Evolutionary conservation across 2,329 filamentous ascomycete species (phyloP).

Genomic region (Bipolaris oryzae): DNA sequence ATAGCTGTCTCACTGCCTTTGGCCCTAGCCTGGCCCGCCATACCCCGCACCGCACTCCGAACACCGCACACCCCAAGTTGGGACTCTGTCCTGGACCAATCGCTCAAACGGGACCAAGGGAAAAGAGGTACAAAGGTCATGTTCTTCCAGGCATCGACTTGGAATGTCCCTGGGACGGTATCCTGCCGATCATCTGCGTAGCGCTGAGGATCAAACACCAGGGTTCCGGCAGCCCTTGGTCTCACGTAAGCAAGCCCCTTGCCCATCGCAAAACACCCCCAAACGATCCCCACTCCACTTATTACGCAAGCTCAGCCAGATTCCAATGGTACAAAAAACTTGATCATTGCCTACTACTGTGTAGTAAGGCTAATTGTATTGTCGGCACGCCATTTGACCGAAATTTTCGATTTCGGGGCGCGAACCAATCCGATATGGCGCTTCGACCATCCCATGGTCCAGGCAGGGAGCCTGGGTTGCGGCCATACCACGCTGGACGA

Average conservation of each 20-base stretch:
- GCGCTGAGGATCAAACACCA: not conserved
- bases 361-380: not conserved
- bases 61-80: not conserved
- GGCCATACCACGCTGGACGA: too few species aligned
- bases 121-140: not conserved
- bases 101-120: not conserved
- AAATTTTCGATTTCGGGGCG: not conserved
- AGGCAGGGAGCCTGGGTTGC: not conserved
- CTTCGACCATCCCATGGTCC: not conserved
- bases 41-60: slow-evolving; percentile 6
- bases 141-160: not conserved
- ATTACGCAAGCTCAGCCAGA: not conserved
- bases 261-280: not conserved
- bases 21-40: not conserved
- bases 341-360: too few species aligned
- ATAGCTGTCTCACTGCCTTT: not conserved
- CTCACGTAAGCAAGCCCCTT: not conserved
- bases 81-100: not conserved
- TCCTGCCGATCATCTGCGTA: not conserved
- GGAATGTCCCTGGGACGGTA: too few species aligned
- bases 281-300: not conserved
- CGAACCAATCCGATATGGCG: not conserved
- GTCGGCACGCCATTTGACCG: not conserved
- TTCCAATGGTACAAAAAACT: too few species aligned
- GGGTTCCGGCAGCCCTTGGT: not conserved